Conservation (phyloP, 2,329 filamentous ascomycete species). For the Paradendryphiella salina region DNA sequence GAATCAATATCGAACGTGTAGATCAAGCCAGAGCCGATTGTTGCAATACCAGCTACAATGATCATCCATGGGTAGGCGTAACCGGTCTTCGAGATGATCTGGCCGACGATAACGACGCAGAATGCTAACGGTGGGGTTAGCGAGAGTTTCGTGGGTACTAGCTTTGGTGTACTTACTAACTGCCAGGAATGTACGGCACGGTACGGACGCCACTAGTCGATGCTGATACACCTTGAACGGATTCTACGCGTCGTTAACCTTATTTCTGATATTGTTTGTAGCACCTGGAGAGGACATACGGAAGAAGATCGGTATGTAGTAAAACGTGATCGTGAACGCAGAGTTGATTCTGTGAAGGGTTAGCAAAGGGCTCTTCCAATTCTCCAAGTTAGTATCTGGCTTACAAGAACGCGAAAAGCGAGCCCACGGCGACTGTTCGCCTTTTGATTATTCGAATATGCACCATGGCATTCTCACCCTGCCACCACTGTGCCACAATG, state of each 20-base stretch:
- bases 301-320: constrained; percentile 57
- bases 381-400: neutral
- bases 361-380: neutral
- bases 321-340: constrained; percentile 46
- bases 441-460: constrained; percentile 45
- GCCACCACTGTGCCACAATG: constrained; percentile 42
- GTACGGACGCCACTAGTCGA: constrained; percentile 49
- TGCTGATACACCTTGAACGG: constrained; percentile 33
- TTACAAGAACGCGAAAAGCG: constrained; percentile 44
- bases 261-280: neutral
- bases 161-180: constrained; percentile 9
- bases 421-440: constrained; percentile 43
- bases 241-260: neutral
- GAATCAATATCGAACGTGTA: constrained; percentile 49
- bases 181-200: constrained; percentile 50
- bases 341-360: constrained; percentile 7
- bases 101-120: constrained; percentile 7
- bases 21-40: constrained; percentile 49
- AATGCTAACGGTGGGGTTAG: neutral
- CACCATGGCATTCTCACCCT: constrained; percentile 50
- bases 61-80: constrained; percentile 45
- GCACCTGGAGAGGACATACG: constrained; percentile 41
- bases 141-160: neutral
- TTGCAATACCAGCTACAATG: constrained; percentile 32
- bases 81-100: constrained; percentile 33